Conservation (phyloP, 345 rosid genomes). For the Salix dunnii region DNA sequence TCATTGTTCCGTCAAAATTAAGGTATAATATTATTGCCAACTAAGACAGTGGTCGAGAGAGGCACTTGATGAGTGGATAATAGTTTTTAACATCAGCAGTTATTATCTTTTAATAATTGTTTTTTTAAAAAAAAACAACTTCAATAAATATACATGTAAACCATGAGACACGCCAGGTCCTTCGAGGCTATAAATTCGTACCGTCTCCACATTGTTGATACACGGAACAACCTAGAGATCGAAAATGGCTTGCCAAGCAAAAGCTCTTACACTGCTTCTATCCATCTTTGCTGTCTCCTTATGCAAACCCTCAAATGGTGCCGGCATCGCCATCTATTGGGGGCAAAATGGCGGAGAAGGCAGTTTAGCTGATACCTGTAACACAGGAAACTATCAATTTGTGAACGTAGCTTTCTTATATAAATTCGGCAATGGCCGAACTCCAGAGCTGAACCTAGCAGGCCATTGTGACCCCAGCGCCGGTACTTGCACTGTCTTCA, state of each 20-base stretch:
- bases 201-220: neutral
- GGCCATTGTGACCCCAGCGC: conserved; percentile 13
- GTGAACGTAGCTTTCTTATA: conserved; percentile 17
- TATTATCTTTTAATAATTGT: too few relatives aligned
- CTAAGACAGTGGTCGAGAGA: too few relatives aligned
- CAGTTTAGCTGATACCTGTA: conserved; percentile 10
- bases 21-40: too few relatives aligned
- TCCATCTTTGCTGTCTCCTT: neutral
- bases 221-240: neutral
- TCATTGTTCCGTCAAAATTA: too few relatives aligned
- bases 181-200: neutral
- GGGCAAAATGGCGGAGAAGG: conserved; percentile 17
- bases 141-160: too few relatives aligned
- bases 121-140: too few relatives aligned
- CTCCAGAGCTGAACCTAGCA: conserved; percentile 11
- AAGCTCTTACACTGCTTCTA: neutral
- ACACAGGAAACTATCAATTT: conserved; percentile 11
- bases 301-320: neutral
- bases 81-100: too few relatives aligned
- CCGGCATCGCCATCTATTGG: conserved; percentile 18
- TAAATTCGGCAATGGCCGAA: conserved; percentile 12
- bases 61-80: too few relatives aligned
- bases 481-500: conserved; percentile 1
- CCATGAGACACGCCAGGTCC: neutral
- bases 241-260: neutral